These are phyloP conservation scores for Alternaria consortialis DNA, from an alignment of 2,329 filamentous ascomycete species.

Conservation along the genomic window DNA sequence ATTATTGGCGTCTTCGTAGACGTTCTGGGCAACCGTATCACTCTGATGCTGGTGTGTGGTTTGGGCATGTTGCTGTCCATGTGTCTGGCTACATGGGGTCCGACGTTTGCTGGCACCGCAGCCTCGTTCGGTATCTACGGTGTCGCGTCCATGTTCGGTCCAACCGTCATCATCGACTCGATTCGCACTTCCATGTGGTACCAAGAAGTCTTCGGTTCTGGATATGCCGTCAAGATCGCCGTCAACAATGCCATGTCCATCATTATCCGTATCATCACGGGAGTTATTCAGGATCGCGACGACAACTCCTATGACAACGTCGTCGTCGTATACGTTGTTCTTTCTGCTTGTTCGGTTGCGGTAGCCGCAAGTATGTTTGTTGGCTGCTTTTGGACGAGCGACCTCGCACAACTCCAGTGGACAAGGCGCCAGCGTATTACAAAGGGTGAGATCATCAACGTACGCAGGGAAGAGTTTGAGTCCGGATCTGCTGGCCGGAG, in stretches of 20 bases:
- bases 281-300: slow-evolving; percentile 67
- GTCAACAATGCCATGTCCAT: slow-evolving; percentile 72
- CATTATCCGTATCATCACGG: slow-evolving; percentile 66
- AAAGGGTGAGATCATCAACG: slow-evolving; percentile 56
- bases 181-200: slow-evolving; percentile 69
- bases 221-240: slow-evolving; percentile 67
- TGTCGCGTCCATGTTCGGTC: slow-evolving; percentile 64
- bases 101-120: slow-evolving; percentile 61
- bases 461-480: slow-evolving; percentile 54
- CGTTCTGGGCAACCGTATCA: slow-evolving; percentile 63
- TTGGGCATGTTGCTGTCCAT: slow-evolving; percentile 63
- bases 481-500: slow-evolving; percentile 43
- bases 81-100: slow-evolving; percentile 63
- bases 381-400: slow-evolving; percentile 51
- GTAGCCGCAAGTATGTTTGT: slow-evolving; percentile 56
- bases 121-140: slow-evolving; percentile 69
- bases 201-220: slow-evolving; percentile 67
- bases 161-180: slow-evolving; percentile 67
- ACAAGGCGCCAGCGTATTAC: slow-evolving; percentile 62
- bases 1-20: slow-evolving; percentile 66
- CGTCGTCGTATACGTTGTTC: slow-evolving; percentile 64
- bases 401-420: slow-evolving; percentile 65
- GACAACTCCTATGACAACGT: slow-evolving; percentile 65
- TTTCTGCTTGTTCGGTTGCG: slow-evolving; percentile 60
- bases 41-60: slow-evolving; percentile 58